A percentile compares a stretch with the other conserved stretches of the same genome.
Evolutionary conservation across 176 grass and related monocot genomes (phyloP).

Genomic region (Aegilops speltoides): DNA sequence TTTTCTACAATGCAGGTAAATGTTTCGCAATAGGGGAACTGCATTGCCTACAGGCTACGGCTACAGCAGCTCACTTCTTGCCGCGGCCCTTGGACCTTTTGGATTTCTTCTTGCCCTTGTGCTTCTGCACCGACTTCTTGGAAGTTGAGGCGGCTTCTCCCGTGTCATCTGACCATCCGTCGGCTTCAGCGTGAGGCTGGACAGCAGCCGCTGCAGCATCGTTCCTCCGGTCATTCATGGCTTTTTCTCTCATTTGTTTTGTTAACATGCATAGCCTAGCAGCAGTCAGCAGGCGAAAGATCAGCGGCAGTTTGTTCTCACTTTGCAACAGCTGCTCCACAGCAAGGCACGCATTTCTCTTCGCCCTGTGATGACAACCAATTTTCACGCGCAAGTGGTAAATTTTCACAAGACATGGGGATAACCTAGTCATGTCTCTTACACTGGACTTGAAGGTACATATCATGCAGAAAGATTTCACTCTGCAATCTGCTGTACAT

Average conservation of each 20-base stretch:
- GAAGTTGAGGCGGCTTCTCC: slow-evolving; percentile 2
- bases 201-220: neutral
- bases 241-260: neutral
- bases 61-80: slow-evolving; percentile 37
- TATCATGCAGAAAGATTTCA: neutral
- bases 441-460: neutral
- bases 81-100: neutral
- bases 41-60: neutral
- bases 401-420: neutral
- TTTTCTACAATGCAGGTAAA: neutral
- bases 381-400: neutral
- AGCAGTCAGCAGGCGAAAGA: slow-evolving; percentile 26
- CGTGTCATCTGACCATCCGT: neutral
- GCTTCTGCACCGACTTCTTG: neutral
- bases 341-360: neutral
- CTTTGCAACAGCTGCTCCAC: slow-evolving; percentile 8
- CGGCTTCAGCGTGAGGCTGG: neutral
- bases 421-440: neutral
- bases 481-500: neutral
- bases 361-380: neutral
- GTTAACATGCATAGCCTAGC: neutral
- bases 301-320: slow-evolving; percentile 22
- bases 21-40: neutral
- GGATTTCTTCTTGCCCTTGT: slow-evolving; percentile 30
- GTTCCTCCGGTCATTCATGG: neutral